Base-by-base conservation (phyloP, 257 asterid species). In the Solanum piurae region DNA sequence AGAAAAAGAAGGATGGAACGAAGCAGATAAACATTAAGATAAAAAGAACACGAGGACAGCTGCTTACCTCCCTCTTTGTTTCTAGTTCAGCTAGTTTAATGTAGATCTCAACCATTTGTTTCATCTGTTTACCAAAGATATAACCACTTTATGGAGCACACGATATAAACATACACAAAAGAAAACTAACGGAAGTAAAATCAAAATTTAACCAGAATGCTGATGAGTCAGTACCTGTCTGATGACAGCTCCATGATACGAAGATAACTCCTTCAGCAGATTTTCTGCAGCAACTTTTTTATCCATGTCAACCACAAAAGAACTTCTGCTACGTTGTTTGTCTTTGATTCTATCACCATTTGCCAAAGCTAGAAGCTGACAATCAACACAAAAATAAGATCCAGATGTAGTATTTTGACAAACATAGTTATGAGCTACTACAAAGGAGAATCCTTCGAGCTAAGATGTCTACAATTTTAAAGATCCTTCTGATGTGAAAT, bases 261-360 rank as follows among this genome's bases (percentile, higher is more conserved):
- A 90, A 86, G 94, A 92, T 71, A 97, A 90, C 92, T 97, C 98
- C 89, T 62, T 92, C 91, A 97, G 89, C 74, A 97, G 96, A 91
- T 95, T 96, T 91, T 97, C 99, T 5, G 99, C 98, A 87, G 99
- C 99, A 91, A 91, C 93, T 86, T 95, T 97, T 93, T 97, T 97
- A 87, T 97, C 99, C 92, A 94, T 91, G 88, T 97, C 99, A 66
- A 93, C 96, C 91, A 97, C 98, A 95, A 94, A 97, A 52, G 99
- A 95, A 91, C 93, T 97, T 91, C 94, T 93, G 91, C 98, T 95
- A 44, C 98, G 98, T 88, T 95, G 99, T 90, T 95, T 95, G 94
- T 97, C 99, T 93, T 97, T 97, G 90, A 97, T 94, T 87, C 99
- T 95, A 89, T 95, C 99, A 87, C 99, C 99, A 92, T 97, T 95